Percentiles rank a stretch among this genome's conserved stretches.
phyloP scores from a whole-genome alignment of 1,284 basidiomycete genomes.

The Irpex sp. region DNA sequence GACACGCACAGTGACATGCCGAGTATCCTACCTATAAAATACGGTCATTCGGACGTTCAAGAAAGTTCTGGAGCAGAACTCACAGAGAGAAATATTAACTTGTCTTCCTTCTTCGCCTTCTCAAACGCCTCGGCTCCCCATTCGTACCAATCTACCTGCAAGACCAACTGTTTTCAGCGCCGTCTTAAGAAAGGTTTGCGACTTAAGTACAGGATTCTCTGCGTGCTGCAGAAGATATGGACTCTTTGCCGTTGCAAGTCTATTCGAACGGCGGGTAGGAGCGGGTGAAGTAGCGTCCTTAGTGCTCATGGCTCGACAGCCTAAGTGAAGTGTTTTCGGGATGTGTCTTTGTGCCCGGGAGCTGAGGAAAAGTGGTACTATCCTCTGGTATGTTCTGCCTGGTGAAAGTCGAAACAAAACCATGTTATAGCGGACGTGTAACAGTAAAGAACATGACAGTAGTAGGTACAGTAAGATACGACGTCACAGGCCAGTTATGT shows the following conservation, averaged over 20 bases:
- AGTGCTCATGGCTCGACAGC: neutral
- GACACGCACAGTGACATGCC: conserved; percentile 27
- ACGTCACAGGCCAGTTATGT: no score
- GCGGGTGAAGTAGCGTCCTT: neutral
- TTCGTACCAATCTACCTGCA: conserved; percentile 38
- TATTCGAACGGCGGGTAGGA: conserved; percentile 21
- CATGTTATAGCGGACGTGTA: no score
- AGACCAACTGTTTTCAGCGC: neutral
- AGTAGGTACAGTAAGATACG: no score
- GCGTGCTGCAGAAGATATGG: conserved; percentile 43
- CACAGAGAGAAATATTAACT: conserved; percentile 38
- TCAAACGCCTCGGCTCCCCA: conserved; percentile 38
- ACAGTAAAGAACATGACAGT: no score
- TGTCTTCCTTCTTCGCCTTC: conserved; percentile 33
- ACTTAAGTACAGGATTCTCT: conserved; percentile 34
- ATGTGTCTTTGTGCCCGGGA: no score
- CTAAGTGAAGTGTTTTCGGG: no score
- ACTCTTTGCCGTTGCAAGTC: conserved; percentile 34
- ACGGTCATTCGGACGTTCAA: neutral
- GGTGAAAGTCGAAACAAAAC: no score
- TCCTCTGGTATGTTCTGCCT: no score
- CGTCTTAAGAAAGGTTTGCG: neutral
- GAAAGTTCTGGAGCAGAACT: conserved; percentile 13
- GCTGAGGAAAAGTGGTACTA: no score
- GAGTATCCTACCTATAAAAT: conserved; percentile 36